Evolutionary conservation across 2,329 filamentous ascomycete genomes (phyloP).

Genomic region (Colletotrichum melonis): DNA sequence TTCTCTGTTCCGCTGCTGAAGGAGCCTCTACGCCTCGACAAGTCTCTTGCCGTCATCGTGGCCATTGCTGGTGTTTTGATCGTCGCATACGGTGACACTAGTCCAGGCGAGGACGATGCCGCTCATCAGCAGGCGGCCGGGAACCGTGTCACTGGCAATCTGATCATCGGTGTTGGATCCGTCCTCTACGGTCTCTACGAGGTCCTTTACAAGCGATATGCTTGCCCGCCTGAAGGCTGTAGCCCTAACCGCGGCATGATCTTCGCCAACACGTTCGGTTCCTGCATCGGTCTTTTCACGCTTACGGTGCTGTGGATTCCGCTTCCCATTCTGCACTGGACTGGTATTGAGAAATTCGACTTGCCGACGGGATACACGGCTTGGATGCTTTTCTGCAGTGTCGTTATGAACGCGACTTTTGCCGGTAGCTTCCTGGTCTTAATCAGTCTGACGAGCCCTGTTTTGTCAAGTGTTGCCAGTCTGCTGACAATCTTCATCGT

Average conservation of each 20-base stretch:
- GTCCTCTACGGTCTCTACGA: constrained; percentile 97
- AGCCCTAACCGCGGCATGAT: constrained; percentile 90
- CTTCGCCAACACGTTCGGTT: constrained; percentile 93
- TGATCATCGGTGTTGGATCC: constrained; percentile 91
- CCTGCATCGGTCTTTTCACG: constrained; percentile 88
- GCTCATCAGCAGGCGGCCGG: constrained; percentile 60
- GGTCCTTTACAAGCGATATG: constrained; percentile 92
- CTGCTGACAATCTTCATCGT: constrained; percentile 97
- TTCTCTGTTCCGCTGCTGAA: constrained; percentile 92
- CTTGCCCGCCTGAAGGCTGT: constrained; percentile 91
- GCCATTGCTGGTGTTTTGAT: constrained; percentile 91
- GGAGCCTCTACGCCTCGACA: constrained; percentile 85
- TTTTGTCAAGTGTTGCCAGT: constrained; percentile 91
- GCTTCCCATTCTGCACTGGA: constrained; percentile 82
- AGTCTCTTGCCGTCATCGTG: constrained; percentile 86
- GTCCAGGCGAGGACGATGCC: constrained; percentile 56
- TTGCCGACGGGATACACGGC: constrained; percentile 83
- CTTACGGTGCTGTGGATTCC: constrained; percentile 91
- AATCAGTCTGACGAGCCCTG: constrained; percentile 92
- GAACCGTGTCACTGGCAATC: constrained; percentile 83
- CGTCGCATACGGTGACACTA: constrained; percentile 91
- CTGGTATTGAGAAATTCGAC: constrained; percentile 84
- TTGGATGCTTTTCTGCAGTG: constrained; percentile 82
- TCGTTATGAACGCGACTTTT: constrained; percentile 90
- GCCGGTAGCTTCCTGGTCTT: constrained; percentile 93